Evolutionary conservation across 257 asterid species (phyloP).

Genomic region (Solanum stenotomum): DNA sequence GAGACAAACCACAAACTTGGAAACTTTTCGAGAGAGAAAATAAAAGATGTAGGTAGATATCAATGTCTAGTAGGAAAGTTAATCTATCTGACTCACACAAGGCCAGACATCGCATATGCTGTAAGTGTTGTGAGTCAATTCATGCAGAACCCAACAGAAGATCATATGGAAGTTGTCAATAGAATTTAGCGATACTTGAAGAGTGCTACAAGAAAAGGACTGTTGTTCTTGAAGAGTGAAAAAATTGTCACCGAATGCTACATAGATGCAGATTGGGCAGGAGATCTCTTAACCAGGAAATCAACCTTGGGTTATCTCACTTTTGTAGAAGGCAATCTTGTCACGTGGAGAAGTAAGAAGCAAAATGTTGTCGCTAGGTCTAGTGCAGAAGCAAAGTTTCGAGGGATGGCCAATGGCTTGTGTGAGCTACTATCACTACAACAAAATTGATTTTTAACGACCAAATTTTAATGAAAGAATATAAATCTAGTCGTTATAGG

Average conservation of each 20-base stretch:
- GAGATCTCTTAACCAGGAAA: neutral
- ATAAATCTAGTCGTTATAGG: no score
- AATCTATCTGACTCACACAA: neutral
- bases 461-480: no score
- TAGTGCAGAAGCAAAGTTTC: neutral
- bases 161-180: neutral
- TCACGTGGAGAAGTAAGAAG: neutral
- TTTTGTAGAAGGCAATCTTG: neutral
- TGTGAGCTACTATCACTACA: no score
- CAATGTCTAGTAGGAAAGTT: neutral
- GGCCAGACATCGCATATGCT: neutral
- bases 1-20: neutral
- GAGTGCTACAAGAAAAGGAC: neutral
- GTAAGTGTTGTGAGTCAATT: neutral
- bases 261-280: neutral
- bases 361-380: neutral
- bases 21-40: no score
- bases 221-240: neutral
- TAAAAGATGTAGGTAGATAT: neutral
- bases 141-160: neutral
- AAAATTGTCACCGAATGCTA: neutral
- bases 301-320: neutral
- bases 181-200: neutral
- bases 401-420: neutral
- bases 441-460: no score